Base-by-base conservation (phyloP, 495 filamentous ascomycete species). In the Glonium stellatum region DNA sequence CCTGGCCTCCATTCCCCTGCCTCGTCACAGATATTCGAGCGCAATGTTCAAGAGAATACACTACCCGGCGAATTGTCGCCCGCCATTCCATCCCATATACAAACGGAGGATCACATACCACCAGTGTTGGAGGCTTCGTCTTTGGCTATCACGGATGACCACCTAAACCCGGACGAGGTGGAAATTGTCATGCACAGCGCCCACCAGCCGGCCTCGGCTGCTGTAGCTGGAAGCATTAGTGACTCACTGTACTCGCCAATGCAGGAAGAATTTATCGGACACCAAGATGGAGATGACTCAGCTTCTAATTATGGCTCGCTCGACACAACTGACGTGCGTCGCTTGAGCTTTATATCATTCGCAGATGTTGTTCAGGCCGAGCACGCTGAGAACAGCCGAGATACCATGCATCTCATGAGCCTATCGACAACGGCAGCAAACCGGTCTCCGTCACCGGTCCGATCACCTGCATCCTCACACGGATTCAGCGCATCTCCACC, bases 341-440 rank as follows among this genome's bases (percentile, higher is more conserved):
- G 91, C 12, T 75, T 96, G 52, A 89, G 84, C 72, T 96, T 96
- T 75, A 95, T 96, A 70, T 92, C 88, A 15, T 96, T 96, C 69
- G 90, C 92, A 31, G 91, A 96, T 67, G 88, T 96, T 11, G 89
- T 96, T n/a, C 89, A 93, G 70, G 81, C 87, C 23, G 91, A 96
- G 69, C 90, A 95, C 67, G 84, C 79, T 42, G 79, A 80, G 49
- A 78, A 76, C 34, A 79, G 76, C 55, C 76, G 84, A 68, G 84
- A 88, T 56, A 80, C 79, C 41, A 77, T 84, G 54, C 81, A 87
- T 69, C 71, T 82, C 44, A 69, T 76, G 59, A 70, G 81, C 42
- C 60, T 84, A 78, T 59, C 79, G 76, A 79, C 80, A 35, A 71
- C 75, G 35, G 70, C 73, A 42, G 72, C 74, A 22, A 85, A 88